Conservation (phyloP, 768 basidiomycete species). For the Antrodiella citrinella region DNA sequence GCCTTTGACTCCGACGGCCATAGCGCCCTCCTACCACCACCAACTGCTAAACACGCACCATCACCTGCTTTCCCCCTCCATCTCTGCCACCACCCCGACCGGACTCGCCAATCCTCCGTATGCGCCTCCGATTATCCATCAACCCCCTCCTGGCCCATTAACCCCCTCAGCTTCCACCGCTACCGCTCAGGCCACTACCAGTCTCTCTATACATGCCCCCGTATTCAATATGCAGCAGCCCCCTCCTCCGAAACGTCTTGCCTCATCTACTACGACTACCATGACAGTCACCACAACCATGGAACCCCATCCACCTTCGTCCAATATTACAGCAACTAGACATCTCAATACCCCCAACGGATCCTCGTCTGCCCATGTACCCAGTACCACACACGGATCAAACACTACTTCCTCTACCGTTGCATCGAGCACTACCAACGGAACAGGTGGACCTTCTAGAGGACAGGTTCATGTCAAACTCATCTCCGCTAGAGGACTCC, state of each 20-base stretch:
- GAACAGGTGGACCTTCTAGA: conserved; percentile 27
- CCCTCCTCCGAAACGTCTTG: conserved; percentile 34
- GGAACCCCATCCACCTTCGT: too few relatives aligned
- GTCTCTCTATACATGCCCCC: conserved; percentile 79
- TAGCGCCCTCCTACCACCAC: conserved; percentile 17
- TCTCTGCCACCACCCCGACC: conserved; percentile 16
- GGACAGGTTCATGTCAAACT: conserved; percentile 95
- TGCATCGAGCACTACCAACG: conserved; percentile 14
- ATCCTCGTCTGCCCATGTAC: conserved; percentile 15
- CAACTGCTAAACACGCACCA: conserved; percentile 22
- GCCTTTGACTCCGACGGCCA: conserved; percentile 6
- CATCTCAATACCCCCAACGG: conserved; percentile 4
- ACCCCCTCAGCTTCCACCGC: conserved; percentile 22
- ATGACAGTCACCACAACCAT: not conserved
- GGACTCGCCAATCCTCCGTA: conserved; percentile 3
- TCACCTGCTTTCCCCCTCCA: conserved; percentile 22
- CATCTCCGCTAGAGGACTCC: conserved; percentile 81
- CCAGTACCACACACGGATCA: conserved; percentile 19
- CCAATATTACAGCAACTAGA: not conserved
- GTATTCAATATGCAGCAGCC: conserved; percentile 72
- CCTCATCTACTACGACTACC: conserved; percentile 2
- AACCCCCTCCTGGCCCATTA: conserved; percentile 37
- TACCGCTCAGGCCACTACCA: conserved; percentile 43
- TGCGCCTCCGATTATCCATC: conserved; percentile 7
- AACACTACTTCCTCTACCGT: conserved; percentile 12